Base-by-base conservation (phyloP, 345 rosid species). In the Carallia brachiata region DNA sequence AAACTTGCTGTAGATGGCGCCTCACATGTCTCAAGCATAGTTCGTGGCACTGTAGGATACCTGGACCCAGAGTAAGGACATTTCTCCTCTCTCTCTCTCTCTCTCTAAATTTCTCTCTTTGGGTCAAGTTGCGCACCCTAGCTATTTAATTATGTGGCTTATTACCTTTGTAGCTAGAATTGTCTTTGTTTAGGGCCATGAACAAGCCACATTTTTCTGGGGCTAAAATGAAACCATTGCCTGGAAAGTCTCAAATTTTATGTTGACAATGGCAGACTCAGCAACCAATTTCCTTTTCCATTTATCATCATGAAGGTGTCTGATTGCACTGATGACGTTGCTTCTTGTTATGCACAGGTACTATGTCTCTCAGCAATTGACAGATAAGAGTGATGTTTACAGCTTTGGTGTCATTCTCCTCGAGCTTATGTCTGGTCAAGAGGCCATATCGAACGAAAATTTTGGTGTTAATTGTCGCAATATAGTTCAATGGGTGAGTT, bases 1-100 rank as follows among this genome's bases (percentile, higher is more conserved):
- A 96, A 96, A 71, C 73, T 89, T 7, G 92, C 91, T 5, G 89
- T 87, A 17, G 98, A 96, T 39, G 99, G 96, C 62, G 88, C 80
- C 67, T 96, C 99, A 65, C 99, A 96, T 32, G 98, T 96, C 64
- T 96, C 98, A 1, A 96, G 99, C 82, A 84, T 96, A 64, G 99
- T 96, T 71, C 89, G 98, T 47, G 99, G 99, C 77, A 96, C 99
- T 28, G 92, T 96, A 23, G 99, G 99, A n/a, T 96, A 96, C 69
- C 77, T 96, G 70, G 99, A 96, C 79, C 99, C 99, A 0, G 99
- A 96, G 99, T 96, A 88, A 75, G 97, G 31, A 73, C 62, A 64
- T 74, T 28, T 62, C 53, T 55, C 32, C 34, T 13, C 36, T 59
- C 27, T 64, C 47, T 58, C 58, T n/a, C 31, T 62, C 66, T 32